Evolutionary conservation across 2,329 filamentous ascomycete genomes (phyloP).

Genomic region (Zymoseptoria brevis): DNA sequence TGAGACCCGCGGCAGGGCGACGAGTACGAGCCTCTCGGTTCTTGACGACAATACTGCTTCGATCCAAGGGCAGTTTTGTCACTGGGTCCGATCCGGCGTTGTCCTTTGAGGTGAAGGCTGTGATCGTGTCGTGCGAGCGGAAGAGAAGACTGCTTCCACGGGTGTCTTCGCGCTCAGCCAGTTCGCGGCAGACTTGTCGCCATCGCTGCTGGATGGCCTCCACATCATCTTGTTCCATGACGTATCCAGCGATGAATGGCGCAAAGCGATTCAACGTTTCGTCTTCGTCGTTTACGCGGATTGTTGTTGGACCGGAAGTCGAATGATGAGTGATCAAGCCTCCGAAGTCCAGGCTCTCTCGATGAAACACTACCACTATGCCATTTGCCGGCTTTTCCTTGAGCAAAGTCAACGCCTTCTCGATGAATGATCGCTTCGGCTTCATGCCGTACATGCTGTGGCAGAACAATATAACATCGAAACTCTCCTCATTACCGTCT

Average conservation of each 20-base stretch:
- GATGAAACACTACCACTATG: slow-evolving; percentile 50
- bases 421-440: slow-evolving; percentile 40
- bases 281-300: slow-evolving; percentile 41
- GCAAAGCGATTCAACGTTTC: slow-evolving; percentile 44
- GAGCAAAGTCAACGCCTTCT: slow-evolving; percentile 44
- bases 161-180: slow-evolving; percentile 36
- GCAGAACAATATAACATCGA: slow-evolving; percentile 53
- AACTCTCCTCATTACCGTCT: slow-evolving; percentile 32
- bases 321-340: slow-evolving; percentile 44
- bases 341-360: slow-evolving; percentile 37
- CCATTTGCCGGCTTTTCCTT: slow-evolving; percentile 31
- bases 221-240: slow-evolving; percentile 29
- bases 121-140: slow-evolving; percentile 43
- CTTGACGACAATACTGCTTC: slow-evolving; percentile 36
- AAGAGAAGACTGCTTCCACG: slow-evolving; percentile 40
- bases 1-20: slow-evolving; percentile 38
- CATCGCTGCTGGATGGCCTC: slow-evolving; percentile 33
- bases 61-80: slow-evolving; percentile 34
- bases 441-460: slow-evolving; percentile 58
- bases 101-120: slow-evolving; percentile 43
- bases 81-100: slow-evolving; percentile 38
- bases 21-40: slow-evolving; percentile 44
- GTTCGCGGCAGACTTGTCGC: slow-evolving; percentile 46
- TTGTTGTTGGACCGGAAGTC: slow-evolving; percentile 41
- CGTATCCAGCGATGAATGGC: slow-evolving; percentile 45